A percentile compares a stretch with the other conserved stretches of the same genome.
phyloP scores from a whole-genome alignment of 768 basidiomycete species.

The Boletus huronensis region DNA sequence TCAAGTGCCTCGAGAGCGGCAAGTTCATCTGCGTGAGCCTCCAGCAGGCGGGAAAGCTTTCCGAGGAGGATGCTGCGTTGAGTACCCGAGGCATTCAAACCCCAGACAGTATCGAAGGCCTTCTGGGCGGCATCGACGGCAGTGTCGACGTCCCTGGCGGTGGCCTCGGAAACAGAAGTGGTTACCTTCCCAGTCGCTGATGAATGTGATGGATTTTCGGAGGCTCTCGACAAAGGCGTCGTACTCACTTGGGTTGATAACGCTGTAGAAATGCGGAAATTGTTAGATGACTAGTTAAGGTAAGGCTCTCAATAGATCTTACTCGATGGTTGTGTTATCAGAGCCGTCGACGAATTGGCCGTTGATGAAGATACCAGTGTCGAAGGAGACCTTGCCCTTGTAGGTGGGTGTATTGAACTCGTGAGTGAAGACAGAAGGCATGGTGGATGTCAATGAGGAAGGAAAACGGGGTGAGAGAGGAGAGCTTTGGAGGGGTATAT shows the following conservation, averaged over 20 bases:
- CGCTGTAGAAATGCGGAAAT: conserved; percentile 32
- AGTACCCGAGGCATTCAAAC: conserved; percentile 52
- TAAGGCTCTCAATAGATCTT: conserved; percentile 24
- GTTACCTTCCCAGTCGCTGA: conserved; percentile 63
- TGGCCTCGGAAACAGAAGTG: conserved; percentile 53
- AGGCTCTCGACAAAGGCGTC: background rate
- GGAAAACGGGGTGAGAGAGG: background rate
- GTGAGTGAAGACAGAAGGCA: conserved; percentile 45
- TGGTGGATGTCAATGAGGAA: conserved; percentile 19
- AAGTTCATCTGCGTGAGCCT: conserved; percentile 57
- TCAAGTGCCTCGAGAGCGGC: conserved; percentile 74
- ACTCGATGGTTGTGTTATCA: conserved; percentile 66
- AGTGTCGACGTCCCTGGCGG: conserved; percentile 66
- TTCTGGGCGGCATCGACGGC: conserved; percentile 69
- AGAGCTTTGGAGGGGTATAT: conserved; percentile 10
- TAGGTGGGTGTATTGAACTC: conserved; percentile 50
- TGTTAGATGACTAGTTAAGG: background rate
- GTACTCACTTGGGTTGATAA: conserved; percentile 53
- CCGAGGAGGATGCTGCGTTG: conserved; percentile 53
- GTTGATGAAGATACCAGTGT: conserved; percentile 71
- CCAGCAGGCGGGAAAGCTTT: conserved; percentile 65
- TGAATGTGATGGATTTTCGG: background rate
- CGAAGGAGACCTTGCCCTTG: conserved; percentile 56
- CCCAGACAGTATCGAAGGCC: conserved; percentile 65
- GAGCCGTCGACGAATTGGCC: conserved; percentile 62